Base-by-base conservation (phyloP, 176 grass and related monocot genomes). In the Pontederia paniculata region DNA sequence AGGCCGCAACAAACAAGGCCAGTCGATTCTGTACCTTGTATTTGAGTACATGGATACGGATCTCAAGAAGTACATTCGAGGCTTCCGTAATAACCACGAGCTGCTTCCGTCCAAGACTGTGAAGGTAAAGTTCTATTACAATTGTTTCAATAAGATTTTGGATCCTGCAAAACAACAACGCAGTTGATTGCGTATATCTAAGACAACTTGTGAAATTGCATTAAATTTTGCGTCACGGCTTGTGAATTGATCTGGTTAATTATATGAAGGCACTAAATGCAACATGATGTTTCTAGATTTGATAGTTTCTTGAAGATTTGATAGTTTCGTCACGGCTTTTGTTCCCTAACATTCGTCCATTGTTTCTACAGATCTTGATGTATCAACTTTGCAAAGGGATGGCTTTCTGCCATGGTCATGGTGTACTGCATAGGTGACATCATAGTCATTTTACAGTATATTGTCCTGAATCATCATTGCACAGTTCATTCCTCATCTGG, bases 41-140 rank as follows among this genome's bases (percentile, higher is more conserved):
- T 98, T 98, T 71, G 94, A 98, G 66, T 98, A 84, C 77, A 98
- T 98, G 94, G 94, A 98, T 68, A 91, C 84, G 14, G 94, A 98
- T 65, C 75, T 93, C 57, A 98, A 91, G 83, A 98, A 91, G 70
- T 98, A 76, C 87, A 98, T 98, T 72, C 75, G 87, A 20, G 70
- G 69, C 1, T 75, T 84, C 69, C 93, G 87, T 60, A 48, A 62
- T 57, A 98, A 77, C 58, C 71, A 82, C 44, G 69, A 84, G 70
- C 63, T 71, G 69, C 72, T 98, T 48, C 69, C 86, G 5, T 17
- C 75, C 0, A 47, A 52, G 44, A 85, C 72, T 54, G 80, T 81
- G 12, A 99, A 93, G 87, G 94, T 99, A 68, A 16, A 10, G n/a
- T n/a, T n/a, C n/a, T n/a, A n/a, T n/a, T n/a, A n/a, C n/a, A n/a